phyloP scores from a whole-genome alignment of 768 basidiomycete species.

The Ramaria sp. region DNA sequence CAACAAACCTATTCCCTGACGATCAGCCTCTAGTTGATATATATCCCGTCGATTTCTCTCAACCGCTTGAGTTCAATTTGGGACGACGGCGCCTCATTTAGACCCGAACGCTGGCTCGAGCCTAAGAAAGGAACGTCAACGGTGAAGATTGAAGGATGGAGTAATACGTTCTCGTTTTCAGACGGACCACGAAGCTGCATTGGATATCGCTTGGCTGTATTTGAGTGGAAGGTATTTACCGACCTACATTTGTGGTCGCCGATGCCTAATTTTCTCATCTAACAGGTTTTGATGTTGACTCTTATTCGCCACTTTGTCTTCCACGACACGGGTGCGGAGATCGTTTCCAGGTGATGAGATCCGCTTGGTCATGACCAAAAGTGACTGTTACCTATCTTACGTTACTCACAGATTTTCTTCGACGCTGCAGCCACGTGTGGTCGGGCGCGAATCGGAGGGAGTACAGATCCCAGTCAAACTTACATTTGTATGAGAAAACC shows the following conservation, averaged over 20 bases:
- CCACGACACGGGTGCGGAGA: slow-evolving; percentile 22
- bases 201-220: slow-evolving; percentile 24
- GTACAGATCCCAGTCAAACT: background rate
- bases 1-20: background rate
- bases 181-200: slow-evolving; percentile 33
- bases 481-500: background rate
- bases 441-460: background rate
- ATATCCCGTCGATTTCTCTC: background rate
- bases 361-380: background rate
- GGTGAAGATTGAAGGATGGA: slow-evolving; percentile 22
- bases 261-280: slow-evolving; percentile 17
- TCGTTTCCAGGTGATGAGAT: slow-evolving; percentile 9
- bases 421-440: background rate
- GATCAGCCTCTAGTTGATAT: background rate
- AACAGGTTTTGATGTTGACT: slow-evolving; percentile 30
- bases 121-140: slow-evolving; percentile 19
- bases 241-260: background rate
- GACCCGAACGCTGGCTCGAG: slow-evolving; percentile 29
- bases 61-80: slow-evolving; percentile 19
- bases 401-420: background rate
- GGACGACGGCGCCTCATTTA: slow-evolving; percentile 27
- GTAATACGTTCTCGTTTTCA: slow-evolving; percentile 27
- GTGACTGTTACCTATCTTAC: background rate
- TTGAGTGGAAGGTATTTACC: slow-evolving; percentile 2
- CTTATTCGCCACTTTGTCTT: slow-evolving; percentile 28